Evolutionary conservation across 2,329 filamentous ascomycete species (phyloP).

Genomic region (Verruconis gallopava): DNA sequence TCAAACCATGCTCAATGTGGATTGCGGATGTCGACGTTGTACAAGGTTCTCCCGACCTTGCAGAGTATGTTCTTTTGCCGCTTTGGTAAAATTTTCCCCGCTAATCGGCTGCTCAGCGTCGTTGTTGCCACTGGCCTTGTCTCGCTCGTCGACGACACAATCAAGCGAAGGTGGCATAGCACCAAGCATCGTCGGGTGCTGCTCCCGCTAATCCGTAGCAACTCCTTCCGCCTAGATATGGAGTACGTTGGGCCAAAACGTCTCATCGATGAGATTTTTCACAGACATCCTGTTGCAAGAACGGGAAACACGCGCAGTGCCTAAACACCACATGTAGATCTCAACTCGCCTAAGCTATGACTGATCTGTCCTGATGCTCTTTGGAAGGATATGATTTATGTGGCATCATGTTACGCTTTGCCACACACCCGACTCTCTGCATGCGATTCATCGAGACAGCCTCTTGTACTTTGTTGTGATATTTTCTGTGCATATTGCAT

Average conservation of each 20-base stretch:
- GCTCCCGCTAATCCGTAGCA: conserved; percentile 37
- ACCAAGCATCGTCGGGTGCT: conserved; percentile 39
- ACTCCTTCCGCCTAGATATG: conserved; percentile 42
- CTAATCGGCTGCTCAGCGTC: conserved; percentile 43
- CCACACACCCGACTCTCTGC: no score
- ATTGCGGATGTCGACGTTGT: conserved; percentile 65
- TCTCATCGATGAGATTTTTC: conserved; percentile 51
- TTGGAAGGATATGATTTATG: no score
- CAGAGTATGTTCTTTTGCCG: conserved; percentile 53
- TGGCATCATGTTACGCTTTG: no score
- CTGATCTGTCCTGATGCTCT: no score
- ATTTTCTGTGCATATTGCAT: no score
- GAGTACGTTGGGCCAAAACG: conserved; percentile 50
- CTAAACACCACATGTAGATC: no score
- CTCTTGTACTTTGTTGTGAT: no score
- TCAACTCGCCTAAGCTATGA: no score
- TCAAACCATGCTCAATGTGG: conserved; percentile 83
- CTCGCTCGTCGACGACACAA: conserved; percentile 79
- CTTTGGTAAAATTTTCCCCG: conserved; percentile 17
- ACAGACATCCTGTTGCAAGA: conserved; percentile 20
- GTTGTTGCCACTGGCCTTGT: conserved; percentile 84
- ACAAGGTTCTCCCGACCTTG: conserved; percentile 60
- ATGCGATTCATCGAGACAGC: no score
- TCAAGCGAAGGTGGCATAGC: conserved; percentile 62
- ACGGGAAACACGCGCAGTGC: no score